Evolutionary conservation across 805 yeast species (phyloP), one percentile per base, ranked within the genome.

Genomic region (Wickerhamiella australiensis): DNA sequence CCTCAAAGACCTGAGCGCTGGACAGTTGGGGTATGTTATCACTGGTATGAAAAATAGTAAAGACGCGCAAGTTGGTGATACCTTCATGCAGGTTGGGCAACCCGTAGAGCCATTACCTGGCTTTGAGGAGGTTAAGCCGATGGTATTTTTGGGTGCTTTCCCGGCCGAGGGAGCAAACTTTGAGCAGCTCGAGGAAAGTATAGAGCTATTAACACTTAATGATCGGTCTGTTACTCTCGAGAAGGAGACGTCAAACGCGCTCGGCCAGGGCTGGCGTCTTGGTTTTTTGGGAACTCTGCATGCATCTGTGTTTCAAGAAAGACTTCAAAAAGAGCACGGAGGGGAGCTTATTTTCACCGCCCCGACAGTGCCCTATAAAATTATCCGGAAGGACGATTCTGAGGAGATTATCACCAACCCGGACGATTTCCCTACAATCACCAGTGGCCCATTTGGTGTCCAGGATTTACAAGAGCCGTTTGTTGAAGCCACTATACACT

Each of bases 121-220:
- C 0, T 92, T 90, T 64, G 96, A 88, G 65, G 96, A 86, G 59
- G 88, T 94, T 0, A 88, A 92, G 64, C 96, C 97, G 1, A 92
- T 92, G 97, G 97, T 90, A 7, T 92, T 90, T 63, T 94, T 90
- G 45, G 97, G 97, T 12, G 98, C 97, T 0, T 90, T 86, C 58
- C 97, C 98, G 0, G 92, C 96, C 0, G 95, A 90, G 59, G 95
- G 95, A 3, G 75, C 82, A 0, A 95, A 90, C 59, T 90, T 90
- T 64, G 83, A 84, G 53, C 81, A 76, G 23, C 73, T 90, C 70
- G 94, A 92, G 60, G 97, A 92, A 58, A 82, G 87, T 62, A 78
- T 90, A 65, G 85, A 82, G 58, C 87, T 86, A 59, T 70, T 90
- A 55, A 94, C 90, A 5, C 69, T 92, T 52, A 90, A 90, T 62